Percentiles rank a stretch among this genome's conserved stretches.
Evolutionary conservation across 352 stramenopile genomes (phyloP).

Genomic region (Phytophthora multivora): DNA sequence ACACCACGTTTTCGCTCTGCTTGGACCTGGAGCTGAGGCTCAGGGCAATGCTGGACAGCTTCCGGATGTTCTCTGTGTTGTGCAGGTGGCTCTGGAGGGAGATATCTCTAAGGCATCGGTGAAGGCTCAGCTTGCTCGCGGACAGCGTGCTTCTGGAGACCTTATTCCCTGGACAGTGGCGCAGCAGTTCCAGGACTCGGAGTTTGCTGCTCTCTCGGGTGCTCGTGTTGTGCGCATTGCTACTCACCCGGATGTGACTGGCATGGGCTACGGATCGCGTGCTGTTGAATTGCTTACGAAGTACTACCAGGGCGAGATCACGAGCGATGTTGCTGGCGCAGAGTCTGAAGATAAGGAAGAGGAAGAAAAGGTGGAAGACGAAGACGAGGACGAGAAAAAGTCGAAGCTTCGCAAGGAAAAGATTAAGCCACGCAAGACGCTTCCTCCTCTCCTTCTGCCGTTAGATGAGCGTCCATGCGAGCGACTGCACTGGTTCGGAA

Average conservation of each 20-base stretch:
- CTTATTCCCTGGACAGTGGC: slow-evolving; percentile 99
- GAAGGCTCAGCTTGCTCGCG: slow-evolving; percentile 93
- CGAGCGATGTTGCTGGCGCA: slow-evolving; percentile 41
- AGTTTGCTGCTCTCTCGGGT: slow-evolving; percentile 97
- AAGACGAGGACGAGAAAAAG: slow-evolving; percentile 46
- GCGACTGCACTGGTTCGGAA: slow-evolving; percentile 98
- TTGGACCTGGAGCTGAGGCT: slow-evolving; percentile 94
- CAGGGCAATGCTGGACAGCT: slow-evolving; percentile 90
- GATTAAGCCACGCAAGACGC: slow-evolving; percentile 95
- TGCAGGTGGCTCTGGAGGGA: slow-evolving; percentile 98
- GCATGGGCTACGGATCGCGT: slow-evolving; percentile 98
- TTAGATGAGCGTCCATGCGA: slow-evolving; percentile 94
- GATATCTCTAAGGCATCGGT: slow-evolving; percentile 97
- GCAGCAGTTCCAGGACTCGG: slow-evolving; percentile 99
- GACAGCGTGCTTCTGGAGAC: slow-evolving; percentile 97
- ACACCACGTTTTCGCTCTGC: slow-evolving; percentile 98
- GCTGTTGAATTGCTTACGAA: slow-evolving; percentile 95
- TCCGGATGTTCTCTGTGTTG: slow-evolving; percentile 98
- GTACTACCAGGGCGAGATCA: slow-evolving; percentile 98
- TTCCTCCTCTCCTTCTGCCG: slow-evolving; percentile 96
- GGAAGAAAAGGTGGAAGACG: slow-evolving; percentile 38
- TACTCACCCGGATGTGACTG: slow-evolving; percentile 95
- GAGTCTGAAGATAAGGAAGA: slow-evolving; percentile 37
- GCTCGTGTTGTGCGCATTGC: slow-evolving; percentile 98
- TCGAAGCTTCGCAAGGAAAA: slow-evolving; percentile 80